Percentiles rank a stretch among this genome's conserved stretches.
phyloP scores from a whole-genome alignment of 2,329 filamentous ascomycete species.

The Monosporascus sp. region DNA sequence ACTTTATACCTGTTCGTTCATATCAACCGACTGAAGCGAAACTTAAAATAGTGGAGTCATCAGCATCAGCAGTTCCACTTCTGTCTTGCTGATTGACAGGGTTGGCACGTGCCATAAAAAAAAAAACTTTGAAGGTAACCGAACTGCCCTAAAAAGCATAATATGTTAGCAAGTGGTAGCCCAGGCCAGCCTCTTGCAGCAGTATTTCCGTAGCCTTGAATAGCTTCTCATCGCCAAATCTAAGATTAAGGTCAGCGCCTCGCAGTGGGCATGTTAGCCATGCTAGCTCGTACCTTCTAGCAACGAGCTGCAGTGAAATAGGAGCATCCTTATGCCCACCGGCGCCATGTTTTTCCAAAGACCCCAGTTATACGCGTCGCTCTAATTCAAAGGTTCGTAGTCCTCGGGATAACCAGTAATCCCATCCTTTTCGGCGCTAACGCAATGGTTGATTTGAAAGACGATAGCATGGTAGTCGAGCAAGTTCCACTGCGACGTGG shows the following conservation, averaged over 20 bases:
- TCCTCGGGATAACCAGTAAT: constrained; percentile 10
- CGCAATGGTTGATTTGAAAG: constrained; percentile 46
- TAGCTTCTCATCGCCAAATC: constrained; percentile 33
- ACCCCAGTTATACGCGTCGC: constrained; percentile 18
- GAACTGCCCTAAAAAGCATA: too few species aligned
- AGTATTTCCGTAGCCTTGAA: constrained; percentile 27
- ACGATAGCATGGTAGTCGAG: constrained; percentile 59
- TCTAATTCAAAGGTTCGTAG: constrained; percentile 14
- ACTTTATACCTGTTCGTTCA: too few species aligned
- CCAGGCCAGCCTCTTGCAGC: constrained; percentile 25
- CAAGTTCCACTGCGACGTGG: constrained; percentile 63
- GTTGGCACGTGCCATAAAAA: too few species aligned
- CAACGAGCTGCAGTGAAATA: constrained; percentile 34
- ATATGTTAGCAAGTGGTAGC: constrained; percentile 13
- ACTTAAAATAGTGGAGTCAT: too few species aligned
- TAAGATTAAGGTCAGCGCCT: not conserved
- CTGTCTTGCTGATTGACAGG: too few species aligned
- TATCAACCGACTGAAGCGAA: too few species aligned
- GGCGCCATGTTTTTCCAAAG: constrained; percentile 29
- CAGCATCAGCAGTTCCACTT: too few species aligned
- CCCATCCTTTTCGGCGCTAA: constrained; percentile 1
- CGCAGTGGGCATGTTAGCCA: not conserved
- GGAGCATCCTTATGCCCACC: constrained; percentile 32
- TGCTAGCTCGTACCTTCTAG: constrained; percentile 15
- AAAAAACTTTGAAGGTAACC: too few species aligned